These are phyloP conservation scores for Cladophialophora chaetospira DNA, from an alignment of 2,329 filamentous ascomycete species.

Conservation along the genomic window DNA sequence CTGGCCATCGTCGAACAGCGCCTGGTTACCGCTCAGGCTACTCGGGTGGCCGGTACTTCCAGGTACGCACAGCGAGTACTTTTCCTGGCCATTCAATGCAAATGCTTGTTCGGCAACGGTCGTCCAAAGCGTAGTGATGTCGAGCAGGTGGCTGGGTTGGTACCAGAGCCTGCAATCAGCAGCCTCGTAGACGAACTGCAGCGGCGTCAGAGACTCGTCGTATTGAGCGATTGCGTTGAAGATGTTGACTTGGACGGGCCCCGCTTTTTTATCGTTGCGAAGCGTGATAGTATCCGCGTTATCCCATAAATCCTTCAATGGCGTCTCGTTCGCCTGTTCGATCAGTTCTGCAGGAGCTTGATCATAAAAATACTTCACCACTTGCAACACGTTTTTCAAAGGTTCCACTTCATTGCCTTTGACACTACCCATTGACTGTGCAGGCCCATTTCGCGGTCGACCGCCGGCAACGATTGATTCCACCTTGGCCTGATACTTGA, in stretches of 20 bases:
- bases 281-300: conserved; percentile 6
- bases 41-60: conserved; percentile 16
- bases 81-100: background rate
- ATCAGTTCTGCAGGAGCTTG: background rate
- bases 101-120: conserved; percentile 45
- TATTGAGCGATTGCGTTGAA: conserved; percentile 28
- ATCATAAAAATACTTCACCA: conserved; percentile 8
- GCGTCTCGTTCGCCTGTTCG: conserved; percentile 22
- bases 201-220: conserved; percentile 48
- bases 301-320: conserved; percentile 22
- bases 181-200: conserved; percentile 63
- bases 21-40: conserved; percentile 26
- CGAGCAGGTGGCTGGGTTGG: conserved; percentile 54
- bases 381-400: background rate
- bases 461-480: conserved; percentile 63
- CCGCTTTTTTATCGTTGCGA: conserved; percentile 45
- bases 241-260: conserved; percentile 41
- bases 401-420: conserved; percentile 50
- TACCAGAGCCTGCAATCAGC: conserved; percentile 65
- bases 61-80: conserved; percentile 6
- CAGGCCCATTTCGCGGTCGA: conserved; percentile 55
- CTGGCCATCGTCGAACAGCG: conserved; percentile 16
- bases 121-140: conserved; percentile 57
- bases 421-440: conserved; percentile 66
- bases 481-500: conserved; percentile 56